Base-by-base conservation (phyloP, 1,284 basidiomycete genomes). In the Irpex sp. region DNA sequence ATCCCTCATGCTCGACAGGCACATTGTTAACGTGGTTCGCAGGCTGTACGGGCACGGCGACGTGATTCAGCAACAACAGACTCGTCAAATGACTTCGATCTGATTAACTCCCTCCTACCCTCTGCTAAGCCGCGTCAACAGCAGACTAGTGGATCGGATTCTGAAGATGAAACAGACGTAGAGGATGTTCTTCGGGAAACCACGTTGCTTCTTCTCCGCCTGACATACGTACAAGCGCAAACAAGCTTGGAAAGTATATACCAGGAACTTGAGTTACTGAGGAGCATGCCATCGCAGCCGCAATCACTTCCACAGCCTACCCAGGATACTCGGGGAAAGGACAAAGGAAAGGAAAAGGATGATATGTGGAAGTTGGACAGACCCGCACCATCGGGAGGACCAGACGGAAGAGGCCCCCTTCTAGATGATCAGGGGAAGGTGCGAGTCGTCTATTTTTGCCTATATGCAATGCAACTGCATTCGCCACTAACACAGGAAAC, bases 331-430 rank as follows among this genome's bases (percentile, higher is more conserved):
- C 67, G 80, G n/a, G 19, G 77, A 65, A 71, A 68, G 75, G 57
- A 33, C 5, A 73, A 59, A 77, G 75, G 72, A 54, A 72, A 78
- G 23, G 69, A 70, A 6, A 75, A 81, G 42, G 84, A 87, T 59
- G 75, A 80, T 37, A 84, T 83, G 67, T 97, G 96, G 96, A 85
- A 82, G 67, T 75, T 97, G 23, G 94, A 97, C 71, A 69, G 77
- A 8, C 76, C 82, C 55, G 62, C 72, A 65, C 64, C 65, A 58
- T 57, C 57, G 59, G 71, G 72, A 16, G 71, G 73, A 21, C 71
- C 75, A 8, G 80, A 83, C 67, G 80, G 80, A 1, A 81, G 79
- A 60, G 86, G 86, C 0, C 85, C 92, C 12, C 72, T 97, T 37
- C 71, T 96, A 60, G 90, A 94, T 67, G 73, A 83, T 0, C 78